Conservation (phyloP, 2,329 filamentous ascomycete genomes). For the Colletotrichum liaoningense region DNA sequence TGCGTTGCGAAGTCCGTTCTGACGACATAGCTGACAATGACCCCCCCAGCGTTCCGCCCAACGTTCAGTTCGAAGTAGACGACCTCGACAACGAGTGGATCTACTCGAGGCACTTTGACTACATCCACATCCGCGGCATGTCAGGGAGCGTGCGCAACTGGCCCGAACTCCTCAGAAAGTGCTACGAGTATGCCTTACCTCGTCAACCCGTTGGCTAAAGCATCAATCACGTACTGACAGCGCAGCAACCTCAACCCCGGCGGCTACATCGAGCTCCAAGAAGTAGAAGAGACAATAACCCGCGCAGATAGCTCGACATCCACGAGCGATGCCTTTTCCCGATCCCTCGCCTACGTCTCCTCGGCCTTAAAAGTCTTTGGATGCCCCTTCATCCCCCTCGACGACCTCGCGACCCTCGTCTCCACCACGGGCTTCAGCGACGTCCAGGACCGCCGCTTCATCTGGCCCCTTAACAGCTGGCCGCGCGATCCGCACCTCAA, state of each 20-base stretch:
- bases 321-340: conserved; percentile 44
- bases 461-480: conserved; percentile 48
- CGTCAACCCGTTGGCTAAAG: no score
- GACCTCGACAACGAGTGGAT: conserved; percentile 49
- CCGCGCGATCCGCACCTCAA: conserved; percentile 42
- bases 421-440: conserved; percentile 42
- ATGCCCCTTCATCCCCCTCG: conserved; percentile 36
- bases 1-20: conserved; percentile 20
- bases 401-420: conserved; percentile 33
- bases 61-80: conserved; percentile 56
- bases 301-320: conserved; percentile 54
- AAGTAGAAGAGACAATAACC: conserved; percentile 50
- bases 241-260: conserved; percentile 50
- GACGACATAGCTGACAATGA: background rate
- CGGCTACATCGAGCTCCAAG: conserved; percentile 56
- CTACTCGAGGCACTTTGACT: conserved; percentile 46
- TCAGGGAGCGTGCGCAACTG: conserved; percentile 40
- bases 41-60: conserved; percentile 53
- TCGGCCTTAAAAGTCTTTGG: conserved; percentile 47
- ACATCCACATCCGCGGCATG: conserved; percentile 47
- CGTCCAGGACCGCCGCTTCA: conserved; percentile 42
- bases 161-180: conserved; percentile 12
- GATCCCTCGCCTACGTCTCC: conserved; percentile 53
- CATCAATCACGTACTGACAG: no score
- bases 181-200: no score